Conservation (phyloP, 768 basidiomycete species). For the Hygrophorus pudorinus region DNA sequence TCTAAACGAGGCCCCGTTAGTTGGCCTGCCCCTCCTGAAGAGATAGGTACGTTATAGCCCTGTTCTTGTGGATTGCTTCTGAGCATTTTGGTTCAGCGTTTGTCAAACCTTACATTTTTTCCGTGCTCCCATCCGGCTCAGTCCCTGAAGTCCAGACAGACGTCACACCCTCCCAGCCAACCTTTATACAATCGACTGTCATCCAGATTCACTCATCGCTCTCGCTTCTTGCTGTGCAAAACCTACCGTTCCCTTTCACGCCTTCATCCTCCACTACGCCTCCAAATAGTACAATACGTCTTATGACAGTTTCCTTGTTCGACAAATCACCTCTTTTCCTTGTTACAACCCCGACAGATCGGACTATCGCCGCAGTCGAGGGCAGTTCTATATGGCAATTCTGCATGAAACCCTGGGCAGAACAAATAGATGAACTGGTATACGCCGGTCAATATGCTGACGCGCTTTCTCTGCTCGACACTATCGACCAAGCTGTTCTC, state of each 20-base stretch:
- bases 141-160: constrained; percentile 25
- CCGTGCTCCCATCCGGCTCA: constrained; percentile 62
- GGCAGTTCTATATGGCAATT: constrained; percentile 77
- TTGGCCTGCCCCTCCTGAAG: constrained; percentile 79
- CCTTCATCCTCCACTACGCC: constrained; percentile 17
- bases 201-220: constrained; percentile 66
- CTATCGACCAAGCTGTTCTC: constrained; percentile 46
- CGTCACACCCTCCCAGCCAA: constrained; percentile 18
- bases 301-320: constrained; percentile 49
- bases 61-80: not conserved
- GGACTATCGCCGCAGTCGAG: constrained; percentile 48
- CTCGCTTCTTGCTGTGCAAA: constrained; percentile 51
- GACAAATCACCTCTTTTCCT: constrained; percentile 50
- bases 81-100: constrained; percentile 35
- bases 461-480: constrained; percentile 71
- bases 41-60: constrained; percentile 40
- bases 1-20: constrained; percentile 42
- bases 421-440: constrained; percentile 81
- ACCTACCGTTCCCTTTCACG: constrained; percentile 52
- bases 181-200: constrained; percentile 44
- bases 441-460: constrained; percentile 58
- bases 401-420: constrained; percentile 60
- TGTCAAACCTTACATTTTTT: constrained; percentile 69
- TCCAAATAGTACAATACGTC: constrained; percentile 39
- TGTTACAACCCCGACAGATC: constrained; percentile 68